These are phyloP conservation scores for Rhytidiadelphus loreus DNA, from an alignment of 225 moss, liverwort and hornwort genomes.

Conservation along the genomic window DNA sequence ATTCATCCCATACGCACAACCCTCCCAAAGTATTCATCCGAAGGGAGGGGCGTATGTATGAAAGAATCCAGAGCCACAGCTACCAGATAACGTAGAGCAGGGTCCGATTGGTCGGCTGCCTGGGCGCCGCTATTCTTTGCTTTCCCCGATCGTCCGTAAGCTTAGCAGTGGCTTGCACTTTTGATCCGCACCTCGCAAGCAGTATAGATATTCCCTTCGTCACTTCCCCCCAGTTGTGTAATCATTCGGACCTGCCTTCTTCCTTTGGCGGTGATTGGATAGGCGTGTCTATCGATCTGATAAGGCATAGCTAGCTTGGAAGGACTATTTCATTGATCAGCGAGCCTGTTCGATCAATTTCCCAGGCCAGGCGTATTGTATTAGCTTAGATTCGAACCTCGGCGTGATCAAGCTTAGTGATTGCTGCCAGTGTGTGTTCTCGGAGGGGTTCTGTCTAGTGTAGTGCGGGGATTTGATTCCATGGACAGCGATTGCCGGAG, in stretches of 20 bases:
- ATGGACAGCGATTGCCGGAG: slow-evolving; percentile 16
- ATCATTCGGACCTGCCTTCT: neutral
- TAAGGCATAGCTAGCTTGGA: neutral
- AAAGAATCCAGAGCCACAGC: slow-evolving; percentile 31
- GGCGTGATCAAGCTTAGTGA: neutral
- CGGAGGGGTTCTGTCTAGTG: neutral
- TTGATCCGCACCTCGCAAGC: slow-evolving; percentile 5
- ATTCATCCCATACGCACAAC: neutral
- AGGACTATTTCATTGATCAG: neutral
- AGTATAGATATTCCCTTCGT: slow-evolving; percentile 14
- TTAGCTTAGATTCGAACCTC: neutral
- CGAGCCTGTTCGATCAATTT: neutral
- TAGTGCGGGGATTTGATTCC: neutral
- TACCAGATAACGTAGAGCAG: slow-evolving; percentile 36
- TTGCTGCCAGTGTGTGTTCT: neutral
- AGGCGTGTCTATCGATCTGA: neutral
- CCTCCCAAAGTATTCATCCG: neutral
- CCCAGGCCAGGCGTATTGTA: neutral
- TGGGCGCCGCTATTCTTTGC: slow-evolving; percentile 34
- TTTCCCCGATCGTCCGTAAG: slow-evolving; percentile 10
- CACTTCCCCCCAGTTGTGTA: neutral
- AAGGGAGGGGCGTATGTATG: neutral
- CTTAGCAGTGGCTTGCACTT: slow-evolving; percentile 1
- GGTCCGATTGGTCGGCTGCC: slow-evolving; percentile 1
- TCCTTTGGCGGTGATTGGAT: slow-evolving; percentile 11